phyloP scores from a whole-genome alignment of 768 basidiomycete genomes.

The Xerocomus spinulosus region DNA sequence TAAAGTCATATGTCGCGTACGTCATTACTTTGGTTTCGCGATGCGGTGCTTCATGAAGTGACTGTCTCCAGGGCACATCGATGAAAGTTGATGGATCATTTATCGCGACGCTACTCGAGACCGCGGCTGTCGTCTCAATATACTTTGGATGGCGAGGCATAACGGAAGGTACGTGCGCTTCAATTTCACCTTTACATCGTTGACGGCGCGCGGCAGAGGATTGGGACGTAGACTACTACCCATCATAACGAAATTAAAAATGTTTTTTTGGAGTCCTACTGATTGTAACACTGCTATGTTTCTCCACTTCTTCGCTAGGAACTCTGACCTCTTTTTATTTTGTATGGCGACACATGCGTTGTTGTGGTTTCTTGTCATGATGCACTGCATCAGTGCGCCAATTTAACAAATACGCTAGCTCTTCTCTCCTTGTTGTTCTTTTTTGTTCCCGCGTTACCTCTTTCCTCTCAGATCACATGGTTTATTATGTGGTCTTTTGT shows the following conservation, averaged over 20 bases:
- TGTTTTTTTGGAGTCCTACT: background rate
- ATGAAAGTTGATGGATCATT: conserved; percentile 82
- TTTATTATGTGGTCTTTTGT: background rate
- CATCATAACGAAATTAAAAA: conserved; percentile 25
- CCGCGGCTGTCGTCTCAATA: conserved; percentile 60
- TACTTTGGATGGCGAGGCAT: conserved; percentile 85
- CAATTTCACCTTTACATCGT: background rate
- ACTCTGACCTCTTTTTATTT: conserved; percentile 4
- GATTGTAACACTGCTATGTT: conserved; percentile 14
- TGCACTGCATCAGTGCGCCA: too few relatives aligned
- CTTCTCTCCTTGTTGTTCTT: background rate
- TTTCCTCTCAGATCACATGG: too few relatives aligned
- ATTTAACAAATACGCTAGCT: conserved; percentile 1
- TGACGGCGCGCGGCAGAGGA: conserved; percentile 33
- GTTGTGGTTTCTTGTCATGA: background rate
- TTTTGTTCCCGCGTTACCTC: conserved; percentile 8
- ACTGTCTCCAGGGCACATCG: conserved; percentile 48
- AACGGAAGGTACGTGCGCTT: conserved; percentile 65
- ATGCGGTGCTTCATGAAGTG: conserved; percentile 7
- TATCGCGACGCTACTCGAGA: conserved; percentile 80
- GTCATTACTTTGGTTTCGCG: conserved; percentile 21
- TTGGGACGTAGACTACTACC: conserved; percentile 52
- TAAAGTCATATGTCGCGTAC: conserved; percentile 66
- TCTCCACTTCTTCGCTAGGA: background rate
- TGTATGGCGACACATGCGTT: background rate